Evolutionary conservation across 257 asterid genomes (phyloP), one percentile per base, ranked within the genome.

Genomic region (Apocynum venetum): DNA sequence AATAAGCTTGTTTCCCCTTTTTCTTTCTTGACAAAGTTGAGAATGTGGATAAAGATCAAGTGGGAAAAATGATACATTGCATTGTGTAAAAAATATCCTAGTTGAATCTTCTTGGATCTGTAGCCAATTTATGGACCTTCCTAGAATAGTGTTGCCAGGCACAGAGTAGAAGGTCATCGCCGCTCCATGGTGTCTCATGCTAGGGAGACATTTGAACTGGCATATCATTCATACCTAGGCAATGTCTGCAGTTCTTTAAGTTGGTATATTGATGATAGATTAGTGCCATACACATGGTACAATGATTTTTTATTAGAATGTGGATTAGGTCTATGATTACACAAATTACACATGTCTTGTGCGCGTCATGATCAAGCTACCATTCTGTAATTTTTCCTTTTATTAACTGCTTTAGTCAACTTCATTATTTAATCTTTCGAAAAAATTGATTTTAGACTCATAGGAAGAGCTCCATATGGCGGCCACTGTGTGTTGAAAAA

Each of bases 151-250:
- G 74, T 74, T 19, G 47, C 65, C 56, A 76, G 74, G 73, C 8
- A 51, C 77, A 71, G 66, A 79, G 64, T 31, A 64, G 68, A 48
- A 51, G 48, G 53, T 82, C 49, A 13, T 72, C 66, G 43, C 77
- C 44, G 80, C 81, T 68, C 74, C 71, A 72, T 77, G 84, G 83
- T 87, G 88, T 87, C 88, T 76, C 83, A 43, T 73, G 82, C 77
- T 80, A 75, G 86, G 88, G 88, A 76, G 85, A 87, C 86, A 80
- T 19, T 49, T 57, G 71, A 76, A 43, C 86, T 85, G 89, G 83
- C 84, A 80, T 80, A 67, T 76, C 86, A 83, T 79, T 20, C 47
- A 66, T 77, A 80, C 79, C 80, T 69, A 76, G 48, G 38, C 74
- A 51, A 66, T 81, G 80, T 73, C 76, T 82, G 72, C 51, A 49